phyloP scores from a whole-genome alignment of 2,329 filamentous ascomycete genomes.

The Paradendryphiella salina region DNA sequence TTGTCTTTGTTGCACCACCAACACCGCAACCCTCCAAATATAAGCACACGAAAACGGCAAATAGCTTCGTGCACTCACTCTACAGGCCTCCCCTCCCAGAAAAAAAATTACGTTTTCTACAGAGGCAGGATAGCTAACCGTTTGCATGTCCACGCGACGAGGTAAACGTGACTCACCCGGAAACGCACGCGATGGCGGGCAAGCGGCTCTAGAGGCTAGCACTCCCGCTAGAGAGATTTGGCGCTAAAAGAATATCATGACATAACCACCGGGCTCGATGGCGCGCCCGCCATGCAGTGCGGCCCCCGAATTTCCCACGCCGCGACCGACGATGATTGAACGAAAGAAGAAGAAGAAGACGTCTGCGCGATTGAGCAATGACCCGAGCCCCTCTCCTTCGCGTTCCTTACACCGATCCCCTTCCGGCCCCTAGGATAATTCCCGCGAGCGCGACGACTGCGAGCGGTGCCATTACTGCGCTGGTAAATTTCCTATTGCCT shows the following conservation, averaged over 20 bases:
- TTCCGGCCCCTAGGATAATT: slow-evolving; percentile 74
- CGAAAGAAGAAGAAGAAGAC: not conserved
- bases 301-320: not conserved
- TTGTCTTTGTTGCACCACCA: not conserved
- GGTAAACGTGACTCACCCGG: slow-evolving; percentile 9
- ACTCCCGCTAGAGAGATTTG: not conserved
- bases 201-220: not conserved
- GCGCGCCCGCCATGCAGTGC: not conserved
- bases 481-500: slow-evolving; percentile 73
- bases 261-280: slow-evolving; percentile 12
- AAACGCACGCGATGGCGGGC: not conserved
- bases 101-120: slow-evolving; percentile 14
- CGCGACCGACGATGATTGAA: slow-evolving; percentile 16
- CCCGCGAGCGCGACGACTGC: slow-evolving; percentile 72
- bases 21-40: slow-evolving; percentile 2
- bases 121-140: slow-evolving; percentile 12
- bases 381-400: slow-evolving; percentile 65
- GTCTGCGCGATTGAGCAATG: slow-evolving; percentile 47
- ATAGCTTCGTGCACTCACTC: slow-evolving; percentile 1
- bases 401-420: slow-evolving; percentile 85
- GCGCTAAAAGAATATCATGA: slow-evolving; percentile 16
- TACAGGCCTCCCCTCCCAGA: slow-evolving; percentile 10
- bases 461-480: slow-evolving; percentile 73
- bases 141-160: not conserved
- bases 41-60: not conserved